These are phyloP conservation scores for Vigna reflexopilosa DNA, from an alignment of 306 rosid genomes.

Conservation along the genomic window DNA sequence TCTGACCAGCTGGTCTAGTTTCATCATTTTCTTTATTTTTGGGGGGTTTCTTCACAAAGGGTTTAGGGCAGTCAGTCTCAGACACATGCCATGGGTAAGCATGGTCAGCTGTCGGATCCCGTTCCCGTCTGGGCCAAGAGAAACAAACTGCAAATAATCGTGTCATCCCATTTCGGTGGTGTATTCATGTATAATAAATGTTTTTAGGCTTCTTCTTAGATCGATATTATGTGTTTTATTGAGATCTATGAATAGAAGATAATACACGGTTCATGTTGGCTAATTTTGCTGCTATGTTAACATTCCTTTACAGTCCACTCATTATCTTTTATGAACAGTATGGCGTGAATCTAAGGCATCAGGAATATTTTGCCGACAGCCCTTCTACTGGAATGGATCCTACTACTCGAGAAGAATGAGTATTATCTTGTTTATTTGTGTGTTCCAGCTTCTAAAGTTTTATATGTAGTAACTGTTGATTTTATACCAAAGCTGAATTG, in stretches of 20 bases:
- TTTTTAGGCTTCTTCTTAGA: conserved; percentile 20
- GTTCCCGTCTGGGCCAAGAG: not conserved
- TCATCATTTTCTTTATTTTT: not conserved
- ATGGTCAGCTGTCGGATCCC: not conserved
- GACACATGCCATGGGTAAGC: conserved; percentile 14
- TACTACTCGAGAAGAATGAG: conserved; percentile 89
- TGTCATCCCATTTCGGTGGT: not conserved
- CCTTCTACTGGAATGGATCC: conserved; percentile 87
- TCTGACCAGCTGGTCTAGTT: not conserved
- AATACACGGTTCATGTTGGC: conserved; percentile 17
- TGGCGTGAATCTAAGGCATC: conserved; percentile 90
- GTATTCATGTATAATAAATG: not conserved
- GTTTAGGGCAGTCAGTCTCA: not conserved
- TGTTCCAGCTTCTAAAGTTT: conserved; percentile 36
- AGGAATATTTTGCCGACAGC: conserved; percentile 96
- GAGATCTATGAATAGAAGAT: conserved; percentile 15
- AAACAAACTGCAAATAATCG: too few species aligned
- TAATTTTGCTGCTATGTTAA: conserved; percentile 16
- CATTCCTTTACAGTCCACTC: conserved; percentile 14
- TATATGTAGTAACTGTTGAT: conserved; percentile 13
- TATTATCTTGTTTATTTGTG: conserved; percentile 12
- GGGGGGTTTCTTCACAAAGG: not conserved
- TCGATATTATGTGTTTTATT: conserved; percentile 21
- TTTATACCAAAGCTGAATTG: not conserved
- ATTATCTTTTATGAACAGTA: conserved; percentile 49